Conservation (phyloP, 2,329 filamentous ascomycete genomes). For the Penicillium verrucosum region DNA sequence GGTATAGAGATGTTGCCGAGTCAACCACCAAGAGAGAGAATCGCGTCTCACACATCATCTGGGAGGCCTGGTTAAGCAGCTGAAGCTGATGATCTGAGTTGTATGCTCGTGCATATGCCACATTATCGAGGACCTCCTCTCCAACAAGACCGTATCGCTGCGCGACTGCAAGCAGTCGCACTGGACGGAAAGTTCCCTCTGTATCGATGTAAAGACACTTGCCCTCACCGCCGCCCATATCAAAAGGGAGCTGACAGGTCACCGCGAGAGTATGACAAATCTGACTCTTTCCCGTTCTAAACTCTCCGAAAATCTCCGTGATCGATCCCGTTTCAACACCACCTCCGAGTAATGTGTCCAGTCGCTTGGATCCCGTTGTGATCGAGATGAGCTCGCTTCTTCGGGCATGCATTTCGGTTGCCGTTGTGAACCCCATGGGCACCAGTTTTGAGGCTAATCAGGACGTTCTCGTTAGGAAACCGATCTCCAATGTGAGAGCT, state of each 20-base stretch:
- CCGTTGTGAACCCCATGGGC: constrained; percentile 98
- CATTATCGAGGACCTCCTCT: constrained; percentile 96
- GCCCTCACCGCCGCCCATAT: constrained; percentile 97
- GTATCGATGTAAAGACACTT: constrained; percentile 99
- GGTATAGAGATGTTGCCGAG: constrained; percentile 90
- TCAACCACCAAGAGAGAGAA: constrained; percentile 96
- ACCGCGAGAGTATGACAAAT: constrained; percentile 98
- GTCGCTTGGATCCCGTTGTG: constrained; percentile 94
- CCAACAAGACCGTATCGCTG: constrained; percentile 92
- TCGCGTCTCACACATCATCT: constrained; percentile 99
- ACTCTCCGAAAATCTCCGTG: constrained; percentile 97
- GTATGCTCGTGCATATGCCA: constrained; percentile 95
- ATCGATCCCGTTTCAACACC: constrained; percentile 97
- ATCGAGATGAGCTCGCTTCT: constrained; percentile 97
- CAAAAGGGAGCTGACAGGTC: constrained; percentile 94
- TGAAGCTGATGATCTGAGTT: constrained; percentile 98
- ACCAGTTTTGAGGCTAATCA: constrained; percentile 82
- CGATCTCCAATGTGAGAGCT: not conserved
- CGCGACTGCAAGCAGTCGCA: constrained; percentile 84
- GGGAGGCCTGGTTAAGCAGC: constrained; percentile 86
- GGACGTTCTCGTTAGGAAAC: constrained; percentile 9
- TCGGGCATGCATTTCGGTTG: constrained; percentile 97
- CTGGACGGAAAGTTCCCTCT: constrained; percentile 92
- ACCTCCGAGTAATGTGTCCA: constrained; percentile 90
- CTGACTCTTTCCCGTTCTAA: constrained; percentile 96